A percentile compares a stretch with the other conserved stretches of the same genome.
phyloP scores from a whole-genome alignment of 2,329 filamentous ascomycete genomes.

The Penicillium sp. region DNA sequence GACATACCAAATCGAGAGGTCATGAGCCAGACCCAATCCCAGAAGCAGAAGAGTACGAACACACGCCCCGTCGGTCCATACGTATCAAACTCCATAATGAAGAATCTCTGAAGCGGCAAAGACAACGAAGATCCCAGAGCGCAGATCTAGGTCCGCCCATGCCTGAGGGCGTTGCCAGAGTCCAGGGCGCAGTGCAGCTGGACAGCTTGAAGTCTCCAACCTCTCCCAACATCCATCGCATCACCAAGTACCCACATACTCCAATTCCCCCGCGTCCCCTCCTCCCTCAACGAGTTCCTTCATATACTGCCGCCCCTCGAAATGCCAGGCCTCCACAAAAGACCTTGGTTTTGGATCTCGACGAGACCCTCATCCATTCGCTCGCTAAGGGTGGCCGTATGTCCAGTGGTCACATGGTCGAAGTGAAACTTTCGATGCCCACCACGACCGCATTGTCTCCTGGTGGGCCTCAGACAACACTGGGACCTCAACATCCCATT shows the following conservation, averaged over 20 bases:
- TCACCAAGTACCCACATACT: constrained; percentile 88
- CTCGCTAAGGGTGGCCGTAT: constrained; percentile 95
- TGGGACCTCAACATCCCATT: constrained; percentile 90
- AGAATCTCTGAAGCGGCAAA: constrained; percentile 71
- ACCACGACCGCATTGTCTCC: constrained; percentile 40
- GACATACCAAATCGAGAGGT: constrained; percentile 30
- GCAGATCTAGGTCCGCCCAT: constrained; percentile 30
- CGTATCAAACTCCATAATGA: constrained; percentile 88
- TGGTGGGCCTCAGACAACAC: constrained; percentile 61
- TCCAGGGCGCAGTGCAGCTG: constrained; percentile 59
- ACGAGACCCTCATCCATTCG: constrained; percentile 97
- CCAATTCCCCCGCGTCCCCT: constrained; percentile 87
- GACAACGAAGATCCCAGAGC: constrained; percentile 36
- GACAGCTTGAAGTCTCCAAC: constrained; percentile 92
- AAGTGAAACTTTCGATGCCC: constrained; percentile 71
- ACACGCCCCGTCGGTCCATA: constrained; percentile 75
- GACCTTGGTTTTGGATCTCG: constrained; percentile 90
- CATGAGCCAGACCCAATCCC: constrained; percentile 27
- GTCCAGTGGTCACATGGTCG: constrained; percentile 97
- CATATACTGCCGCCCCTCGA: constrained; percentile 64
- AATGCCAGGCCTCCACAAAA: constrained; percentile 67
- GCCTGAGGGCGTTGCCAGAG: constrained; percentile 25
- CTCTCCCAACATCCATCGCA: constrained; percentile 67
- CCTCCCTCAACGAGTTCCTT: constrained; percentile 85
- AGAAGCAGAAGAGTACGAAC: constrained; percentile 56